Conservation (phyloP, 2,329 filamentous ascomycete genomes). For the Colletotrichum viniferum region DNA sequence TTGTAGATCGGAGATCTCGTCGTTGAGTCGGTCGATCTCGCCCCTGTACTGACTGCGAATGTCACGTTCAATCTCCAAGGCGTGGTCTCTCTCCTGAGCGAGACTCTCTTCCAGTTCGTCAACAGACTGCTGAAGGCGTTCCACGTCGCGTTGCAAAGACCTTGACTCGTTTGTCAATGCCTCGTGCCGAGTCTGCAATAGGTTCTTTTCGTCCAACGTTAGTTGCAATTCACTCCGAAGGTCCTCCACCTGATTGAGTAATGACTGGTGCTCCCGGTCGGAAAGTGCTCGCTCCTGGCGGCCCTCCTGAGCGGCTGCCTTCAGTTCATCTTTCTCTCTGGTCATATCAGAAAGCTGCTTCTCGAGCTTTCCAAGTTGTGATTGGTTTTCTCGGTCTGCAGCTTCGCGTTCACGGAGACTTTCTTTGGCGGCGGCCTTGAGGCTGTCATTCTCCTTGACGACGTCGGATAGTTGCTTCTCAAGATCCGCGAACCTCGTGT, state of each 20-base stretch:
- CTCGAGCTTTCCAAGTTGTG: constrained; percentile 52
- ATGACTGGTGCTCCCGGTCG: constrained; percentile 40
- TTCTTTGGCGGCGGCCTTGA: constrained; percentile 49
- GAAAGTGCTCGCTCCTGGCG: constrained; percentile 48
- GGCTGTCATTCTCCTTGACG: constrained; percentile 49
- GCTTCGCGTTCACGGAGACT: constrained; percentile 47
- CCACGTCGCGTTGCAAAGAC: constrained; percentile 69
- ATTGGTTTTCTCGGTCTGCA: constrained; percentile 39
- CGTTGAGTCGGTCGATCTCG: constrained; percentile 55
- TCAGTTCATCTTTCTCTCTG: constrained; percentile 49
- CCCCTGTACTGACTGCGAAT: constrained; percentile 50
- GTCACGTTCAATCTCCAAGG: constrained; percentile 64
- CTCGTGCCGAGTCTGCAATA: constrained; percentile 73
- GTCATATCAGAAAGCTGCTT: constrained; percentile 52
- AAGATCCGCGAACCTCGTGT: constrained; percentile 53
- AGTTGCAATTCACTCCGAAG: constrained; percentile 64
- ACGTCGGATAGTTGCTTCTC: constrained; percentile 55
- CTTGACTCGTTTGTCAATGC: constrained; percentile 68
- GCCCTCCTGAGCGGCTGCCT: constrained; percentile 46
- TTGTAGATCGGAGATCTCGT: constrained; percentile 66
- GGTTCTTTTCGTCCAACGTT: constrained; percentile 68
- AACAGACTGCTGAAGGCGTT: constrained; percentile 50
- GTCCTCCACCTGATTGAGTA: constrained; percentile 57
- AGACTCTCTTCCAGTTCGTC: constrained; percentile 53
- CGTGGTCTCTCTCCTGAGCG: constrained; percentile 60